A percentile compares a stretch with the other conserved stretches of the same genome.
Evolutionary conservation across 768 basidiomycete genomes (phyloP).

Genomic region (Leucosporidium creatinivorum): DNA sequence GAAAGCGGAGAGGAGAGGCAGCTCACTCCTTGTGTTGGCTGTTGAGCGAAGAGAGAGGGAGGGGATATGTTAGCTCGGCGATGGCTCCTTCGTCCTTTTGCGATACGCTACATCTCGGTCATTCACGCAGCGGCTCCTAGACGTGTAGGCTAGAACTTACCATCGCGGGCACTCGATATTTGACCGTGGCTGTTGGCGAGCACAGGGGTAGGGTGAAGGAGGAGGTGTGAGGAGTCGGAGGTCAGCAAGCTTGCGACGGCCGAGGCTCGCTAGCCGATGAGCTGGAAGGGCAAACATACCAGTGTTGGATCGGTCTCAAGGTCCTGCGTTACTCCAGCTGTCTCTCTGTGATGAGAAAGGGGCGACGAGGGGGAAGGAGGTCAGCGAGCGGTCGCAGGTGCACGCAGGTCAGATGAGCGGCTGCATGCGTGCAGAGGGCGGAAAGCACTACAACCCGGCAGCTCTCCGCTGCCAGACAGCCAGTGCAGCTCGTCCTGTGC

Average conservation of each 20-base stretch:
- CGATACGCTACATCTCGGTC: background rate
- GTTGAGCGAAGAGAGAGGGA: background rate
- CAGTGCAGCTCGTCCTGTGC: no score
- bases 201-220: background rate
- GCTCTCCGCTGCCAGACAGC: no score
- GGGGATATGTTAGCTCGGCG: slow-evolving; percentile 2
- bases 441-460: no score
- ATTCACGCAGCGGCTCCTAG: background rate
- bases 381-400: no score
- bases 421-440: no score
- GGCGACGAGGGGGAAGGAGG: no score
- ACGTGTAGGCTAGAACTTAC: background rate
- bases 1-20: background rate
- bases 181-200: slow-evolving; percentile 60
- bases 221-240: no score
- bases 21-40: slow-evolving; percentile 36
- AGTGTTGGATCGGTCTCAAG: slow-evolving; percentile 82
- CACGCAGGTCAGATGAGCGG: no score
- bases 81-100: background rate
- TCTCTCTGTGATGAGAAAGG: slow-evolving; percentile 56
- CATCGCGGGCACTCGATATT: slow-evolving; percentile 77
- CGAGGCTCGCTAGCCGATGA: background rate
- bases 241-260: background rate
- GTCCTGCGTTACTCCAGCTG: slow-evolving; percentile 83
- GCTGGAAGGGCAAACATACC: slow-evolving; percentile 43